phyloP scores from a whole-genome alignment of 768 basidiomycete species.

The Hericium rajendrae region DNA sequence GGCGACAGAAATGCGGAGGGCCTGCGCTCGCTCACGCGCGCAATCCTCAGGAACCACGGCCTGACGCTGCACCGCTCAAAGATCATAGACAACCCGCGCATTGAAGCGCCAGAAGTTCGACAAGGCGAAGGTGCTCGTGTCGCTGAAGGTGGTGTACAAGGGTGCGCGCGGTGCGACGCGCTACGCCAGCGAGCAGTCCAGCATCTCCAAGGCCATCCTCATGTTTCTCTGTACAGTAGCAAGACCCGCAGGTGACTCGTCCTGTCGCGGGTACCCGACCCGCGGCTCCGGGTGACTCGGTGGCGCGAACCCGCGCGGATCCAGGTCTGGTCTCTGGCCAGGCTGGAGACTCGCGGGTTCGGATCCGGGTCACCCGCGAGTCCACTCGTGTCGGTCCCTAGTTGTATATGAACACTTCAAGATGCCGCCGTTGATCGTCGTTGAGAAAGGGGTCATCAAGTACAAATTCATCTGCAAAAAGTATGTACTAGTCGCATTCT shows the following conservation, averaged over 20 bases:
- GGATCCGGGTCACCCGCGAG: too few species aligned
- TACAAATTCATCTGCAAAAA: not conserved
- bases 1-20: conserved; percentile 41
- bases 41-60: conserved; percentile 90
- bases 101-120: conserved; percentile 90
- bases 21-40: conserved; percentile 80
- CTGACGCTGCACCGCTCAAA: conserved; percentile 87
- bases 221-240: too few species aligned
- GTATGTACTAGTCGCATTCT: not conserved
- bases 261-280: too few species aligned
- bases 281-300: too few species aligned
- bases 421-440: not conserved
- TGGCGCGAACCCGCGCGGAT: too few species aligned
- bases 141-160: conserved; percentile 91
- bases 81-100: conserved; percentile 88
- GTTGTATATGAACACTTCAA: not conserved
- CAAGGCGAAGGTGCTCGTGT: conserved; percentile 85
- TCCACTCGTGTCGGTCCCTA: too few species aligned
- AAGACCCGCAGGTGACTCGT: too few species aligned
- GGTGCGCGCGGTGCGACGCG: conserved; percentile 65
- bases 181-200: conserved; percentile 76
- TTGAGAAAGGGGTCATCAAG: not conserved
- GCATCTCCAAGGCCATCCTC: too few species aligned
- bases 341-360: too few species aligned
- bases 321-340: too few species aligned